Evolutionary conservation across 352 stramenopile species (phyloP).

Genomic region (Peronospora destructor): DNA sequence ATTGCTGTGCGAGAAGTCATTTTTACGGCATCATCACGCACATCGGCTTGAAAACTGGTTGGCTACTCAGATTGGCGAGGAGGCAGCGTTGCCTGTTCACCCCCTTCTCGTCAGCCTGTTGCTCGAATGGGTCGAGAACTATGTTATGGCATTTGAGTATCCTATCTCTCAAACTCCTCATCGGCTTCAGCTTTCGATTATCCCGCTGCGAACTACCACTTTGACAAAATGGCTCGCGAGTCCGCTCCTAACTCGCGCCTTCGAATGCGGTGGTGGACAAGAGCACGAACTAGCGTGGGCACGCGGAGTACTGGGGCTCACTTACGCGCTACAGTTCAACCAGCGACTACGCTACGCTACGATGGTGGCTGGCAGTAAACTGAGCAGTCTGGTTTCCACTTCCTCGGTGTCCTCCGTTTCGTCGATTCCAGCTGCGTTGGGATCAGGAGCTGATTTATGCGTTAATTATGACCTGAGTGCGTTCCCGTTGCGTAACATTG

Average conservation of each 20-base stretch:
- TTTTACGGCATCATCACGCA: slow-evolving; percentile 51
- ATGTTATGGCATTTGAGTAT: slow-evolving; percentile 70
- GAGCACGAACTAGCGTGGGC: slow-evolving; percentile 29
- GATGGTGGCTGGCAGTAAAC: slow-evolving; percentile 45
- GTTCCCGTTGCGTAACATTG: slow-evolving; percentile 46
- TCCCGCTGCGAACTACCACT: slow-evolving; percentile 39
- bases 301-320: slow-evolving; percentile 36
- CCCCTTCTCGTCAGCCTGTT: slow-evolving; percentile 47
- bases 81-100: slow-evolving; percentile 41
- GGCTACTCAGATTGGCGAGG: slow-evolving; percentile 31
- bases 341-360: slow-evolving; percentile 51
- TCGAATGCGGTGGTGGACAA: slow-evolving; percentile 8
- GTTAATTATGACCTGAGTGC: slow-evolving; percentile 41
- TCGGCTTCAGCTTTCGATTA: slow-evolving; percentile 50
- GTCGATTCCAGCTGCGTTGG: slow-evolving; percentile 25
- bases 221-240: slow-evolving; percentile 36
- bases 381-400: slow-evolving; percentile 34
- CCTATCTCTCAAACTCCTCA: slow-evolving; percentile 45
- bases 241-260: slow-evolving; percentile 14
- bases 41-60: slow-evolving; percentile 55
- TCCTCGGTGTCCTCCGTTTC: slow-evolving; percentile 20
- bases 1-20: slow-evolving; percentile 59
- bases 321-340: slow-evolving; percentile 65
- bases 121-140: slow-evolving; percentile 72
- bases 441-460: slow-evolving; percentile 38